phyloP scores from a whole-genome alignment of 2,329 filamentous ascomycete genomes.

The Aspergillus sp. region DNA sequence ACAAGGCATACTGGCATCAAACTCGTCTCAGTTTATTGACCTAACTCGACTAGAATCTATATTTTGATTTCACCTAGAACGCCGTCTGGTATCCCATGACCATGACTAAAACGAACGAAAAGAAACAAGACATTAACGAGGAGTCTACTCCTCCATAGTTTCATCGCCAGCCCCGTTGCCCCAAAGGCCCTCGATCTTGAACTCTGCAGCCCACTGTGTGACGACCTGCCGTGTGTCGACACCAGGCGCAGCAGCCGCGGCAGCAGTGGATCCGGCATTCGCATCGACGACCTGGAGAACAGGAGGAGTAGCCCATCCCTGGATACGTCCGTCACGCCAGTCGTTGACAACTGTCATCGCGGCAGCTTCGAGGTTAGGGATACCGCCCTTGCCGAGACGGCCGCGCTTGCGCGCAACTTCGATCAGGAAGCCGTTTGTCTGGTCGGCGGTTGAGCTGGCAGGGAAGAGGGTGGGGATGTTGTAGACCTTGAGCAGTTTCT shows the following conservation, averaged over 20 bases:
- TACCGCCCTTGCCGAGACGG: constrained; percentile 81
- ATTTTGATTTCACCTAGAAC: constrained; percentile 14
- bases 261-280: constrained; percentile 36
- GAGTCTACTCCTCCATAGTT: constrained; percentile 46
- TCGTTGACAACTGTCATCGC: constrained; percentile 95
- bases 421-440: constrained; percentile 87
- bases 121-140: constrained; percentile 17
- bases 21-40: constrained; percentile 3
- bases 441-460: constrained; percentile 64
- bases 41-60: constrained; percentile 9
- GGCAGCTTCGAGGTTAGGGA: constrained; percentile 85
- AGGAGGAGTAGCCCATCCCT: constrained; percentile 86
- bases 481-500: constrained; percentile 82
- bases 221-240: constrained; percentile 84
- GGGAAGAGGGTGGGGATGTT: constrained; percentile 78
- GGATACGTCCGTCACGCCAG: constrained; percentile 93
- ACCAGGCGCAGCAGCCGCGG: constrained; percentile 40
- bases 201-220: constrained; percentile 90
- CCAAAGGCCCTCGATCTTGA: constrained; percentile 92
- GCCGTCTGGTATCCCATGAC: constrained; percentile 24
- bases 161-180: constrained; percentile 63
- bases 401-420: constrained; percentile 95
- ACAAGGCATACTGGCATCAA: not conserved
- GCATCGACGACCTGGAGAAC: constrained; percentile 61
- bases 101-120: constrained; percentile 9